These are phyloP conservation scores for Rosa lucieae DNA, from an alignment of 306 rosid species.

Conservation along the genomic window DNA sequence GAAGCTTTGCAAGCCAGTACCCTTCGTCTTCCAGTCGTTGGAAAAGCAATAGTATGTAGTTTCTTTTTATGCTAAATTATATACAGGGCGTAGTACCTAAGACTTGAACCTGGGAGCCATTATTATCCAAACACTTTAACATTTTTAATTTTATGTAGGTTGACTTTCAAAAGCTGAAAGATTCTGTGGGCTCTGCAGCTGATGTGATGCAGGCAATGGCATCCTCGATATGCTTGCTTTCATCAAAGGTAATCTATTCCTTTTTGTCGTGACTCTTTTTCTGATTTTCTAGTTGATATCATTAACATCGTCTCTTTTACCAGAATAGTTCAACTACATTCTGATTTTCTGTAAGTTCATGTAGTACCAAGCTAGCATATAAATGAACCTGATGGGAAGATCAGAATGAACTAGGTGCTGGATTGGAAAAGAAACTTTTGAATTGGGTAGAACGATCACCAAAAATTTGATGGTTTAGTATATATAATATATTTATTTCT, in stretches of 20 bases:
- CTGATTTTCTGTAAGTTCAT: not conserved
- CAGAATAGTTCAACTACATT: not conserved
- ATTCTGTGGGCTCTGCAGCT: conserved; percentile 92
- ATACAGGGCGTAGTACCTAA: not conserved
- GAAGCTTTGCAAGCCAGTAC: conserved; percentile 98
- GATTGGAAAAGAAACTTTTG: not conserved
- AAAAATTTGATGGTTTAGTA: too few species aligned
- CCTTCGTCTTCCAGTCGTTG: conserved; percentile 93
- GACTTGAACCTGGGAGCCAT: not conserved
- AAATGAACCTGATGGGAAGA: not conserved
- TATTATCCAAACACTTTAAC: conserved; percentile 12
- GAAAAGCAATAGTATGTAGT: conserved; percentile 74
- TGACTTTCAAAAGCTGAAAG: conserved; percentile 82
- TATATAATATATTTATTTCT: too few species aligned
- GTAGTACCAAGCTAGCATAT: not conserved
- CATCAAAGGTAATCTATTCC: conserved; percentile 59
- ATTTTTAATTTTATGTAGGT: conserved; percentile 51
- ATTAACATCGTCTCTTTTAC: not conserved
- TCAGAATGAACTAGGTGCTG: conserved; percentile 7
- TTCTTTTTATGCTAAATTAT: conserved; percentile 12
- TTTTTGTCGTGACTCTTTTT: conserved; percentile 6
- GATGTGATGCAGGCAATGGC: conserved; percentile 96
- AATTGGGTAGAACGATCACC: not conserved
- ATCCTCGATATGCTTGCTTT: conserved; percentile 83
- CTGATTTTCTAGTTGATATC: conserved; percentile 1